A percentile compares a stretch with the other conserved stretches of the same genome.
Evolutionary conservation across 768 basidiomycete species (phyloP).

Genomic region (Multifurca ochricompacta): DNA sequence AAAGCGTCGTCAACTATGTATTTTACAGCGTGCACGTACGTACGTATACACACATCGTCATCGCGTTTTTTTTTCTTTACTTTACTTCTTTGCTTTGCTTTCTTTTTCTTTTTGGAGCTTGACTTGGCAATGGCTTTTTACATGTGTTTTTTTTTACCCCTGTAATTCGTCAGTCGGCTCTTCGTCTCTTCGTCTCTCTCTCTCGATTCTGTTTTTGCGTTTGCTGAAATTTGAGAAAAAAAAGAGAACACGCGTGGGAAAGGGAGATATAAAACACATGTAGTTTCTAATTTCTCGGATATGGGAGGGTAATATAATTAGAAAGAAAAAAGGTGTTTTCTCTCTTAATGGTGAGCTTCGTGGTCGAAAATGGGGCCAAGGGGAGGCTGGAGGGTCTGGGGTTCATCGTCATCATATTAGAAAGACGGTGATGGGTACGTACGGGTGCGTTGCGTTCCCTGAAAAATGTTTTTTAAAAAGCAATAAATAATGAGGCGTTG

Average conservation of each 20-base stretch:
- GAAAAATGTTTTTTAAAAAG: conserved; percentile 17
- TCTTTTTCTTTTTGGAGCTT: no score
- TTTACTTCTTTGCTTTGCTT: neutral
- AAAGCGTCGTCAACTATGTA: conserved; percentile 56
- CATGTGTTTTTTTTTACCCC: neutral
- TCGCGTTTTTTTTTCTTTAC: neutral
- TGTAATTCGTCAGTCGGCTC: no score
- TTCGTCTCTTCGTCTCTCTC: no score
- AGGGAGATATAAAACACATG: no score
- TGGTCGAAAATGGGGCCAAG: conserved; percentile 22
- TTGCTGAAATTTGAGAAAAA: no score
- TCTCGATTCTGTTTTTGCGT: no score
- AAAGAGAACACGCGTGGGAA: no score
- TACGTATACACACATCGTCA: no score
- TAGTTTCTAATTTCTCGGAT: neutral
- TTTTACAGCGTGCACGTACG: conserved; percentile 50
- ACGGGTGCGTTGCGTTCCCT: conserved; percentile 84
- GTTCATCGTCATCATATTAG: neutral
- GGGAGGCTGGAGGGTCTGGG: conserved; percentile 1
- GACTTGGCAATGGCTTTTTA: neutral
- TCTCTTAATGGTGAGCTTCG: conserved; percentile 10
- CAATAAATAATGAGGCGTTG: neutral
- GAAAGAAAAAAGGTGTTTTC: neutral
- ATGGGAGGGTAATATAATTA: neutral
- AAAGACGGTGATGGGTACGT: conserved; percentile 25